Base-by-base conservation (phyloP, 768 basidiomycete species). In the Lanmaoa rubissima region DNA sequence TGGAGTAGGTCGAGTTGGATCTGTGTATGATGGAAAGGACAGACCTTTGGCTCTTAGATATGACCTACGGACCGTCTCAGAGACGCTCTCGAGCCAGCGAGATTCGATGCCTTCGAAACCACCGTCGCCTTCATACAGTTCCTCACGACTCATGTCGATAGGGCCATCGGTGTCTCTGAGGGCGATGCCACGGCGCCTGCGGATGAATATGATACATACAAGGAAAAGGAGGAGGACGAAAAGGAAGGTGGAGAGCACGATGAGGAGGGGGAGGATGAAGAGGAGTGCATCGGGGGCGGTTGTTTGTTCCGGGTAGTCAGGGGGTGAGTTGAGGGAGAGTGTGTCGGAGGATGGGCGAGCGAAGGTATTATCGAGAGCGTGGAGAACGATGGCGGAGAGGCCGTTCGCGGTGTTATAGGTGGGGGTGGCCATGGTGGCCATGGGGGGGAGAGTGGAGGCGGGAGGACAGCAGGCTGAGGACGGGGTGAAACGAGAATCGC, bases 141-240 rank as follows among this genome's bases (percentile, higher is more conserved):
- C 94, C 64, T 96, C 92, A 46, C 92, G 82, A 66, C 87, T 90
- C 81, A 98, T 86, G 75, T 98, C 95, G 56, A 94, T 79, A 10
- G 97, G 97, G 32, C 96, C 94, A 66, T 95, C 94, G 64, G 79
- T 80, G 78, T 98, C 96, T 56, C 82, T 82, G 60, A 93, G 81
- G 64, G 82, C 74, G 73, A 94, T 94, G 53, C 87, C 86, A 55
- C 90, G 80, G 43, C 91, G 80, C 54, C 82, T 79, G 58, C 92
- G 83, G 63, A 97, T 82, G 60, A 96, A 81, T 64, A 98, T 80
- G 55, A 97, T 83, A 67, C 92, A 94, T 65, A 95, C 76, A 48
- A 98, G 84, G 75, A 98, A 96, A 57, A 96, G 79, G 48, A 98
- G 81, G 61, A 98, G 84, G 51, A 98, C 86, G 72, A 98, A 90